These are phyloP conservation scores for Fraxinus xanthoxyloides DNA, from an alignment of 305 asterid genomes.

Conservation along the genomic window DNA sequence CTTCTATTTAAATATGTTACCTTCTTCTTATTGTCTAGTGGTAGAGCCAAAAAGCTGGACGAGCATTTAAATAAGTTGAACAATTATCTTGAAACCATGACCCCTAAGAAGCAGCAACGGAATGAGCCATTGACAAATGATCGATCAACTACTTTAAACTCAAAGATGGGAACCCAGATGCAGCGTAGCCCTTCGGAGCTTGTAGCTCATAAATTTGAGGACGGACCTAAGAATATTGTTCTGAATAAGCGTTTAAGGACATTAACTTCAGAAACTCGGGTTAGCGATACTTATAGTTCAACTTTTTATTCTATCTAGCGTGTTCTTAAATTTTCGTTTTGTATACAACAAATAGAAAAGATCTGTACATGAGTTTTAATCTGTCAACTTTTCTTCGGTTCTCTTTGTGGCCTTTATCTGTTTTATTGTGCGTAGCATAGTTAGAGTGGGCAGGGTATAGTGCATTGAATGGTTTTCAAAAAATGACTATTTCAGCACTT, in stretches of 20 bases:
- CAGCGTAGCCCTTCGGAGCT: slow-evolving; percentile 64
- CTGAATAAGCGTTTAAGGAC: slow-evolving; percentile 87
- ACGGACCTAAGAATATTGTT: slow-evolving; percentile 71
- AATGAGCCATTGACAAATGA: slow-evolving; percentile 66
- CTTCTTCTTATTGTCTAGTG: slow-evolving; percentile 50
- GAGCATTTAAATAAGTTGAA: slow-evolving; percentile 64
- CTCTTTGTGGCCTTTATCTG: background rate
- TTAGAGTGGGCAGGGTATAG: background rate
- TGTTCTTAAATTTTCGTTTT: background rate
- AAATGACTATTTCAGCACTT: background rate
- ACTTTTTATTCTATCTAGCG: slow-evolving; percentile 21
- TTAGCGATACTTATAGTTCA: slow-evolving; percentile 39
- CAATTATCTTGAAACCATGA: slow-evolving; percentile 53
- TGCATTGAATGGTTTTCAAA: background rate
- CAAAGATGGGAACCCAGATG: slow-evolving; percentile 74
- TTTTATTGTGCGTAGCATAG: slow-evolving; percentile 16
- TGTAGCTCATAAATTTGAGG: slow-evolving; percentile 65
- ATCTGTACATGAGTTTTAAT: slow-evolving; percentile 1
- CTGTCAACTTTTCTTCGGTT: slow-evolving; percentile 6
- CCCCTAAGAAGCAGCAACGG: slow-evolving; percentile 74
- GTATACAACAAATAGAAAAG: background rate
- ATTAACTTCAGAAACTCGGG: slow-evolving; percentile 85
- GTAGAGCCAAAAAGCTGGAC: slow-evolving; percentile 73
- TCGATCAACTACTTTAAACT: slow-evolving; percentile 59
- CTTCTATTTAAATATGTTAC: slow-evolving; percentile 25